These are phyloP conservation scores for Debaryomycetaceae sp. DNA, from an alignment of 1,139 yeast genomes.

Conservation along the genomic window DNA sequence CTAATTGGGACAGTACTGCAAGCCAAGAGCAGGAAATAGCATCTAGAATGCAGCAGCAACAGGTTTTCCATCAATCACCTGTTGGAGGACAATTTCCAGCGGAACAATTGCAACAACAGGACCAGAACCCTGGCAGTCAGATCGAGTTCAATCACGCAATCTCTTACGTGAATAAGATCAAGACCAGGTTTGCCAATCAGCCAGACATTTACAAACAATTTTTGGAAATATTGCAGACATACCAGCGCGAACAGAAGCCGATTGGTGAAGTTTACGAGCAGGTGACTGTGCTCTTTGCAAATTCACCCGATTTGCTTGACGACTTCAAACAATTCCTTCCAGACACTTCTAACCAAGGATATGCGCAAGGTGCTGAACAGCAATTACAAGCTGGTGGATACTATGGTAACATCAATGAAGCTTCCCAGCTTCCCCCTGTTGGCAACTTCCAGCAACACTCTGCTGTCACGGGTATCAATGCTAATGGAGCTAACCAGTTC, in stretches of 20 bases:
- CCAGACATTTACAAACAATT: constrained; percentile 96
- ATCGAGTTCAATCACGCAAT: constrained; percentile 97
- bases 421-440: constrained; percentile 81
- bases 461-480: constrained; percentile 31
- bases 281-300: constrained; percentile 82
- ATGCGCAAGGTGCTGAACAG: constrained; percentile 12
- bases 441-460: constrained; percentile 91
- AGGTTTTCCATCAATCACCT: not conserved
- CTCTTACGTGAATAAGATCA: constrained; percentile 91
- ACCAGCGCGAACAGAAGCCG: constrained; percentile 93
- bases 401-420: constrained; percentile 21
- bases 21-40: constrained; percentile 15
- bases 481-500: constrained; percentile 17
- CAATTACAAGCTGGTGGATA: constrained; percentile 21
- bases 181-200: constrained; percentile 87
- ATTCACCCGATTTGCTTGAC: constrained; percentile 90
- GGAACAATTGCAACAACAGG: constrained; percentile 15
- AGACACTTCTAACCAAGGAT: constrained; percentile 59
- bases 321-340: constrained; percentile 96
- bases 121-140: constrained; percentile 60
- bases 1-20: constrained; percentile 23
- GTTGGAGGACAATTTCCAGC: constrained; percentile 5
- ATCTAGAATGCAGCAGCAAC: constrained; percentile 12
- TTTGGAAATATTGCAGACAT: constrained; percentile 90
- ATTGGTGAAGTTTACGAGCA: constrained; percentile 93